A percentile compares a stretch with the other conserved stretches of the same genome.
These are phyloP conservation scores for Rubroboletus pulcherrimus DNA, from an alignment of 768 basidiomycete genomes.

Conservation along the genomic window DNA sequence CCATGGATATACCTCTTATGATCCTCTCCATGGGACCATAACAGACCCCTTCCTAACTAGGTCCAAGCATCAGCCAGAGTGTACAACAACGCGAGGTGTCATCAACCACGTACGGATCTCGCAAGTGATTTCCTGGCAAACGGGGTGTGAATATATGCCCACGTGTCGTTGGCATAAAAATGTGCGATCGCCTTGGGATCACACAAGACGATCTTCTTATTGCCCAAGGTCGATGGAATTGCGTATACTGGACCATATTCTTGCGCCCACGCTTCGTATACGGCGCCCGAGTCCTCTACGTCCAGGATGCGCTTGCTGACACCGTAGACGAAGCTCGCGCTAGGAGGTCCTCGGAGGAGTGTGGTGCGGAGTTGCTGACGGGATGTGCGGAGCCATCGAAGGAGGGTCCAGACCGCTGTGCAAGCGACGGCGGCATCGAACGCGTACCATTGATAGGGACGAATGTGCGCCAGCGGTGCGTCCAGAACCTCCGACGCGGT, in stretches of 20 bases:
- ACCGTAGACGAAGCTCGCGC: constrained; percentile 16
- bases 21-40: constrained; percentile 37
- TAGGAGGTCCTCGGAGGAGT: constrained; percentile 16
- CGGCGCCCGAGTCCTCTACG: neutral
- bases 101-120: neutral
- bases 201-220: constrained; percentile 18
- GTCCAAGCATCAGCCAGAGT: neutral
- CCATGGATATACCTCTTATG: constrained; percentile 36
- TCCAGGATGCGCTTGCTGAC: constrained; percentile 1
- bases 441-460: neutral
- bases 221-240: constrained; percentile 14
- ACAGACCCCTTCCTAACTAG: constrained; percentile 29
- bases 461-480: neutral
- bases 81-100: neutral
- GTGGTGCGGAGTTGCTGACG: constrained; percentile 21
- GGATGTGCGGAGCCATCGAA: constrained; percentile 23
- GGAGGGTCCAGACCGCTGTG: constrained; percentile 1
- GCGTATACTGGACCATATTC: constrained; percentile 18
- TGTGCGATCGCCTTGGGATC: constrained; percentile 39
- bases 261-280: constrained; percentile 21
- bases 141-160: constrained; percentile 40
- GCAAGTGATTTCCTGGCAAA: constrained; percentile 33
- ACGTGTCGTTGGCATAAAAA: constrained; percentile 7
- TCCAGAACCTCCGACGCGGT: neutral
- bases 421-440: neutral